Evolutionary conservation across 352 stramenopile species (phyloP), one percentile per base, ranked within the genome.

Genomic region (Thalassiosira tumida): DNA sequence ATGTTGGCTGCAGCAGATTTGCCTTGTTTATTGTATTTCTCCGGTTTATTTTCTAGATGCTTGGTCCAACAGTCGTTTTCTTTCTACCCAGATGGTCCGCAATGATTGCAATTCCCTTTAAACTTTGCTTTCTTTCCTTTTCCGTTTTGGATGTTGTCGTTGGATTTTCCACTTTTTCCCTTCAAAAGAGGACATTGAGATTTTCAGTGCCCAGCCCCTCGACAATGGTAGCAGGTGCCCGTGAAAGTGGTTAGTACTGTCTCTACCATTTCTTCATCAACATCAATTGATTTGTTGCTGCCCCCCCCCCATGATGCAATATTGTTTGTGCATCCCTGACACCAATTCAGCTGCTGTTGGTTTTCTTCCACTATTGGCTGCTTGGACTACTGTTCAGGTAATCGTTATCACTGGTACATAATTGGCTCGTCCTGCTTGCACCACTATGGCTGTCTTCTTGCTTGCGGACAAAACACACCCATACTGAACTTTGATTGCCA

Each of bases 401-500:
- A 59, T 21, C 10, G 47, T 59, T 10, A 59, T 59, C 10, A 59
- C 21, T 59, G 47, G 47, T 21, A 21, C 47, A 59, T 59, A 59
- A 59, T 21, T 21, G 21, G 10, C 21, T 59, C 21, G 47, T 59
- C 47, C 47, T 59, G 21, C 47, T 21, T 59, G n/a, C n/a, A n/a
- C n/a, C n/a, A n/a, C n/a, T n/a, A n/a, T n/a, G n/a, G n/a, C n/a
- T n/a, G n/a, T n/a, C n/a, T n/a, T n/a, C n/a, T n/a, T n/a, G n/a
- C n/a, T n/a, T n/a, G n/a, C n/a, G n/a, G n/a, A n/a, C n/a, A n/a
- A 59, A 59, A 21, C 47, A 59, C 10, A 38, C 59, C 41, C 33
- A 64, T 43, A 37, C 29, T 67, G 37, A 38, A 81, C 26, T 65
- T 81, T n/a, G 5, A 81, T 38, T 10, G 73, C 41, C 10, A 41